Conservation (phyloP, 2,329 filamentous ascomycete species). For the Helminthosporium solani region DNA sequence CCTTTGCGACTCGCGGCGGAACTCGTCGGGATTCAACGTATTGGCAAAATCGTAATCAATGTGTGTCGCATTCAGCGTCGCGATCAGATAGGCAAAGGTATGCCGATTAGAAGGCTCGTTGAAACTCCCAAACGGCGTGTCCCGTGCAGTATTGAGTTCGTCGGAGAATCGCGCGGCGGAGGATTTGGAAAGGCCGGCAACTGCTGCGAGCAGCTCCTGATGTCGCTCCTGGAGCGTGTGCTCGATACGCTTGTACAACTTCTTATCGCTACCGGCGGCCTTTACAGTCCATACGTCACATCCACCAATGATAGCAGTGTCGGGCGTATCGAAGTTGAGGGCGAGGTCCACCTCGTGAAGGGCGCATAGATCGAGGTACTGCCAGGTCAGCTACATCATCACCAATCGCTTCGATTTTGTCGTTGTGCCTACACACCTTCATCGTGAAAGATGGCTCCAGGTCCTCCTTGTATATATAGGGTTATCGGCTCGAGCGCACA, state of each 20-base stretch:
- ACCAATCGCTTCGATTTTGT: slow-evolving; percentile 13
- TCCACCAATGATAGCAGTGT: slow-evolving; percentile 87
- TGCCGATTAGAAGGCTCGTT: slow-evolving; percentile 85
- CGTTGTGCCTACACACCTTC: slow-evolving; percentile 37
- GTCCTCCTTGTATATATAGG: neutral
- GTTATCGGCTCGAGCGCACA: neutral
- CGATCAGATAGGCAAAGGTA: slow-evolving; percentile 94
- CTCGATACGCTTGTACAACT: slow-evolving; percentile 94
- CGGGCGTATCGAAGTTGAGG: slow-evolving; percentile 92
- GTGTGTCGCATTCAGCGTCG: slow-evolving; percentile 93
- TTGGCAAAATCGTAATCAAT: slow-evolving; percentile 97
- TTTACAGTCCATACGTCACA: slow-evolving; percentile 98
- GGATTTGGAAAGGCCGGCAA: slow-evolving; percentile 82
- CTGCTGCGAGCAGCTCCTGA: slow-evolving; percentile 80
- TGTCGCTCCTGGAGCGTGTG: slow-evolving; percentile 88
- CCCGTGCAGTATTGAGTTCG: slow-evolving; percentile 73
- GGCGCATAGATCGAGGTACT: slow-evolving; percentile 90
- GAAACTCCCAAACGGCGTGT: slow-evolving; percentile 88
- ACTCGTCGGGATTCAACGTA: slow-evolving; percentile 83
- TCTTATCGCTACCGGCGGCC: slow-evolving; percentile 92
- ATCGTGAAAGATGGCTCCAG: slow-evolving; percentile 24
- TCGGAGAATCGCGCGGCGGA: slow-evolving; percentile 68
- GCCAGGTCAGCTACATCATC: slow-evolving; percentile 36
- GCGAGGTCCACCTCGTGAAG: slow-evolving; percentile 90
- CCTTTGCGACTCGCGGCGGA: slow-evolving; percentile 78